Percentiles rank a stretch among this genome's conserved stretches.
Conservation (phyloP, 208 protist species). For the Lotmaria passim region DNA sequence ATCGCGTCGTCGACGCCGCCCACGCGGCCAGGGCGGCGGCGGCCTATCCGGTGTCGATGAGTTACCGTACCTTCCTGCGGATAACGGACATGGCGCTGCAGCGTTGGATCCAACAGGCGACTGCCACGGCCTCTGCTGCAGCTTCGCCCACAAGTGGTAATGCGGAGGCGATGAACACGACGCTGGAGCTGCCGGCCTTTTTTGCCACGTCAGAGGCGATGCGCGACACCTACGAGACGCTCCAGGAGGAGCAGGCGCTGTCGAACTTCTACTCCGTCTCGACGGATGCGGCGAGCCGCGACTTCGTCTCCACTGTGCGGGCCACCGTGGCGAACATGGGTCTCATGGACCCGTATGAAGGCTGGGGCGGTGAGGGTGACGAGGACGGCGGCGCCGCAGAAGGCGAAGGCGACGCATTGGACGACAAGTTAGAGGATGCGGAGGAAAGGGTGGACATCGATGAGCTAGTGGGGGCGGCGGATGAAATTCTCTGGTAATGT, state of each 20-base stretch:
- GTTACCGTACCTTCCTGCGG: constrained; percentile 69
- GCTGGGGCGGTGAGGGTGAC: constrained; percentile 21
- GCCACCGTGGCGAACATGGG: constrained; percentile 58
- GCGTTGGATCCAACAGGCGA: constrained; percentile 24
- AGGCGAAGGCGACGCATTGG: constrained; percentile 10
- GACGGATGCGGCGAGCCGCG: background rate
- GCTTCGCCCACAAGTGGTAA: background rate
- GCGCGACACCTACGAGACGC: constrained; percentile 13
- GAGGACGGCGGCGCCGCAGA: constrained; percentile 14
- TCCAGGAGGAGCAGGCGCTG: constrained; percentile 19
- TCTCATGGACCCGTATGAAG: constrained; percentile 53
- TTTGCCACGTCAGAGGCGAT: constrained; percentile 24
- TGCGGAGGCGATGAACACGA: background rate
- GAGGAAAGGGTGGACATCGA: constrained; percentile 36
- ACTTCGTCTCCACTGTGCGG: constrained; percentile 44
- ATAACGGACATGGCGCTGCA: constrained; percentile 76
- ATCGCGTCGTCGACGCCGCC: constrained; percentile 36
- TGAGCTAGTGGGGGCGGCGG: constrained; percentile 20
- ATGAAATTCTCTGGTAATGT: constrained; percentile 44
- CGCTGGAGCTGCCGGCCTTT: constrained; percentile 29
- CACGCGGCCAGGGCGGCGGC: constrained; percentile 18
- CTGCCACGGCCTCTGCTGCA: background rate
- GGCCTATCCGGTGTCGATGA: constrained; percentile 58
- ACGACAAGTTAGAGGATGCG: constrained; percentile 11
- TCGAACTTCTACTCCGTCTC: constrained; percentile 22